These are phyloP conservation scores for Dentipellis fragilis DNA, from an alignment of 768 basidiomycete genomes.

Conservation along the genomic window DNA sequence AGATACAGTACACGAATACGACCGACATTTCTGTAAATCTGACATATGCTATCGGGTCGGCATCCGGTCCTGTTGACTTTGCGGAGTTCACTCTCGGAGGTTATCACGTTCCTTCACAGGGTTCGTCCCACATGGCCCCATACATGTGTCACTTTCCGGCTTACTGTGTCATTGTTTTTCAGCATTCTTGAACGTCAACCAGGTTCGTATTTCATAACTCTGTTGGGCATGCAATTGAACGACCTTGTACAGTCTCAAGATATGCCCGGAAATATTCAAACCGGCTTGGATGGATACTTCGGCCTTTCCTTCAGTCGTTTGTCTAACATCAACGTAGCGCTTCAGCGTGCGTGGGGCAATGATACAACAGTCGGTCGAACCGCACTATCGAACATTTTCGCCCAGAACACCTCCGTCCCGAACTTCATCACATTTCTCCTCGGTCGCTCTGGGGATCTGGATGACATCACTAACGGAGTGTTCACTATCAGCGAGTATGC, in stretches of 20 bases:
- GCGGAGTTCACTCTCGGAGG: not conserved
- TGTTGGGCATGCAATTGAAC: not conserved
- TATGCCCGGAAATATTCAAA: not conserved
- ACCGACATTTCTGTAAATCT: not conserved
- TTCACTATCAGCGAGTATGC: not conserved
- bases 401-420: not conserved
- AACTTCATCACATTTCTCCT: not conserved
- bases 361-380: not conserved
- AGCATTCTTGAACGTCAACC: not conserved
- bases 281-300: not conserved
- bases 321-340: not conserved
- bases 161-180: not conserved
- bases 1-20: not conserved
- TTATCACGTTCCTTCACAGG: not conserved
- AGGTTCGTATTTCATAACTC: not conserved
- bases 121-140: not conserved
- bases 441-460: not conserved
- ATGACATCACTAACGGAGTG: not conserved
- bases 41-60: not conserved
- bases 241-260: not conserved
- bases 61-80: not conserved
- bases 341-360: not conserved
- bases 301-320: not conserved
- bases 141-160: not conserved
- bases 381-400: not conserved